Evolutionary conservation across 2,329 filamentous ascomycete genomes (phyloP).

Genomic region (Purpureocillium takamizusanense): DNA sequence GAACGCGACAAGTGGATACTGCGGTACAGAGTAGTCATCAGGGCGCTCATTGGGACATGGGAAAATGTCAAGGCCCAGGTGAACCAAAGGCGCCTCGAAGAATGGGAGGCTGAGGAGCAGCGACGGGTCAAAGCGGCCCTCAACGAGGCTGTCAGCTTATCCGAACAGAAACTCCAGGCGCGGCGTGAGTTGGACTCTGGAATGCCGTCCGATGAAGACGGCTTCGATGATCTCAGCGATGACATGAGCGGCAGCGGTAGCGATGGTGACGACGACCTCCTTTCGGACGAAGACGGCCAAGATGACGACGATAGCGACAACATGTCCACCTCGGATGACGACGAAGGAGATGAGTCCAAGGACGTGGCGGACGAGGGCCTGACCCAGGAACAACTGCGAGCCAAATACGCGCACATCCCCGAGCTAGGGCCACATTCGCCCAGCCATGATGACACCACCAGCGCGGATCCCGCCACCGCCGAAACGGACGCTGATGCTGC

Average conservation of each 20-base stretch:
- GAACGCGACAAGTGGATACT: slow-evolving; percentile 56
- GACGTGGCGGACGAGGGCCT: slow-evolving; percentile 52
- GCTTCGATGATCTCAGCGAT: slow-evolving; percentile 38
- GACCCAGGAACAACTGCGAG: slow-evolving; percentile 58
- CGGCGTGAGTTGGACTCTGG: slow-evolving; percentile 49
- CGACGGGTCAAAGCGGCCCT: slow-evolving; percentile 57
- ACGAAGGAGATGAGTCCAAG: slow-evolving; percentile 47
- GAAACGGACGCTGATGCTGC: slow-evolving; percentile 18
- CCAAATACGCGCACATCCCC: slow-evolving; percentile 60
- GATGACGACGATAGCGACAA: slow-evolving; percentile 22
- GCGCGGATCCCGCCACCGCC: slow-evolving; percentile 12
- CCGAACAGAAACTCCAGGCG: slow-evolving; percentile 58
- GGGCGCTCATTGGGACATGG: slow-evolving; percentile 47
- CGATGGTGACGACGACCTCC: slow-evolving; percentile 5
- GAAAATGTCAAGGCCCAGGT: slow-evolving; percentile 55
- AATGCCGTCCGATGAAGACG: slow-evolving; percentile 32
- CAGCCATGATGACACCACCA: slow-evolving; percentile 14
- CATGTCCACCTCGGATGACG: slow-evolving; percentile 56
- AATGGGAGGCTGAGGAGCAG: slow-evolving; percentile 59
- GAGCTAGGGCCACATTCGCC: slow-evolving; percentile 25
- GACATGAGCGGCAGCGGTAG: slow-evolving; percentile 29
- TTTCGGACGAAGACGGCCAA: too few relatives aligned
- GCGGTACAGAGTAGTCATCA: slow-evolving; percentile 65
- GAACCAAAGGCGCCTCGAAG: slow-evolving; percentile 48
- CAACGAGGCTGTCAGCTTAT: slow-evolving; percentile 65